phyloP scores from a whole-genome alignment of 2,329 filamentous ascomycete species.

The Byssochlamys sp. region DNA sequence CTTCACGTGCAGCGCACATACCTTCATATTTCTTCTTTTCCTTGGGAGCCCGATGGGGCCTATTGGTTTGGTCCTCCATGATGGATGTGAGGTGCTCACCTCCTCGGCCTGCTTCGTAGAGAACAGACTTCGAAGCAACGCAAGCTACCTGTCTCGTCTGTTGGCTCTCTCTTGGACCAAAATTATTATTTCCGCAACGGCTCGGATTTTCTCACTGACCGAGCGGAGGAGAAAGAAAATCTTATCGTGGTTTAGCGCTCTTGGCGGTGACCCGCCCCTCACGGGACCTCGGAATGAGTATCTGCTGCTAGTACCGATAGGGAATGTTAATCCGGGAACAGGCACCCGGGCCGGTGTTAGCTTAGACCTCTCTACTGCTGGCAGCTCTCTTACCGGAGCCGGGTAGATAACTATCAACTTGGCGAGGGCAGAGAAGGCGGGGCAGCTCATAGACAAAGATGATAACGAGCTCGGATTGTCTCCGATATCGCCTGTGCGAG shows the following conservation, averaged over 20 bases:
- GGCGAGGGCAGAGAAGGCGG: not conserved
- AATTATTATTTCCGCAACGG: constrained; percentile 24
- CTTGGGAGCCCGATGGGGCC: constrained; percentile 76
- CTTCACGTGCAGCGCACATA: constrained; percentile 26
- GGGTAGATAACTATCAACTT: too few relatives aligned
- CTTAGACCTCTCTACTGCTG: not conserved
- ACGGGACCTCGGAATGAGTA: not conserved
- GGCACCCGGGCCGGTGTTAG: not conserved
- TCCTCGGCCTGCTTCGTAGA: constrained; percentile 10
- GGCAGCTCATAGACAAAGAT: not conserved
- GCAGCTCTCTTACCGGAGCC: not conserved
- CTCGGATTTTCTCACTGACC: constrained; percentile 15
- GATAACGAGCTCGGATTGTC: not conserved
- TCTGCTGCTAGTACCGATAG: not conserved
- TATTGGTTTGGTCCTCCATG: constrained; percentile 77
- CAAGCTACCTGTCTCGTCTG: constrained; percentile 8
- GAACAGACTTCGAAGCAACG: constrained; percentile 8
- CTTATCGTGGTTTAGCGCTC: not conserved
- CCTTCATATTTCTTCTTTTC: constrained; percentile 71
- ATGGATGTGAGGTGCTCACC: constrained; percentile 16
- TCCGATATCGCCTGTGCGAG: not conserved
- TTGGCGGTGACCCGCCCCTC: not conserved
- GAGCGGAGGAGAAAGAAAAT: not conserved
- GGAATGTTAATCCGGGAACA: not conserved
- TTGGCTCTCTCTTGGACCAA: constrained; percentile 15